A percentile compares a stretch with the other conserved stretches of the same genome.
phyloP scores from a whole-genome alignment of 1,284 basidiomycete species.

The Fereydounia khargensis region DNA sequence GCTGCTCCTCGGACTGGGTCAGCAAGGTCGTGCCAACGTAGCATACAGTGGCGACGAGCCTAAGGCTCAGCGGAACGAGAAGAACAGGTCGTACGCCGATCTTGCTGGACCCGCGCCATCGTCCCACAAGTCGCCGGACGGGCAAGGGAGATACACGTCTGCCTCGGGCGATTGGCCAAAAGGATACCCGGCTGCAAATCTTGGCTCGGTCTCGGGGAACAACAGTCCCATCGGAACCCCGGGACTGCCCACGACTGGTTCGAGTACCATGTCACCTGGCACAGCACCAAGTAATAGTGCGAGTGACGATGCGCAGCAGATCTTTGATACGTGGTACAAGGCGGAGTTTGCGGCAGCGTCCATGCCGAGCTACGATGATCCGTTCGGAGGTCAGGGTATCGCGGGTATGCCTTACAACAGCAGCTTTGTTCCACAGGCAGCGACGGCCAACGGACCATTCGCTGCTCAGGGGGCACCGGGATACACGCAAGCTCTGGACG shows the following conservation, averaged over 20 bases:
- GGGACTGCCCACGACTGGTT: conserved; percentile 6
- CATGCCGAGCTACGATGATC: conserved; percentile 28
- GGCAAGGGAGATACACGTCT: too few species aligned
- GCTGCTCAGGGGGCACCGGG: too few species aligned
- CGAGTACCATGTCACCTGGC: conserved; percentile 15
- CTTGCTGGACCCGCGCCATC: not conserved
- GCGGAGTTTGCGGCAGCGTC: conserved; percentile 38
- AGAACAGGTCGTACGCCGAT: not conserved
- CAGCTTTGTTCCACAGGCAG: not conserved
- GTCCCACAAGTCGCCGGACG: not conserved
- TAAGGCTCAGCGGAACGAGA: too few species aligned
- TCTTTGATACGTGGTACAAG: conserved; percentile 38
- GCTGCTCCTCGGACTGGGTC: conserved; percentile 19
- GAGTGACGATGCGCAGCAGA: conserved; percentile 33
- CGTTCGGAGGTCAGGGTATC: not conserved
- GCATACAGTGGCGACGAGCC: too few species aligned
- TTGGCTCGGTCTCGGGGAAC: conserved; percentile 11
- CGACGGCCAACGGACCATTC: too few species aligned
- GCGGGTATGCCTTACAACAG: not conserved
- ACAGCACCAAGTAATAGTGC: conserved; percentile 11
- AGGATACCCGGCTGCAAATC: not conserved
- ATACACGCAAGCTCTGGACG: too few species aligned
- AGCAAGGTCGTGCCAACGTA: conserved; percentile 1
- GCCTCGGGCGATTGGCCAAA: conserved; percentile 28
- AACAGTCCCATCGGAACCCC: conserved; percentile 15